Percentiles rank a stretch among this genome's conserved stretches.
Evolutionary conservation across 345 rosid species (phyloP).

Genomic region (Balakata baccata): DNA sequence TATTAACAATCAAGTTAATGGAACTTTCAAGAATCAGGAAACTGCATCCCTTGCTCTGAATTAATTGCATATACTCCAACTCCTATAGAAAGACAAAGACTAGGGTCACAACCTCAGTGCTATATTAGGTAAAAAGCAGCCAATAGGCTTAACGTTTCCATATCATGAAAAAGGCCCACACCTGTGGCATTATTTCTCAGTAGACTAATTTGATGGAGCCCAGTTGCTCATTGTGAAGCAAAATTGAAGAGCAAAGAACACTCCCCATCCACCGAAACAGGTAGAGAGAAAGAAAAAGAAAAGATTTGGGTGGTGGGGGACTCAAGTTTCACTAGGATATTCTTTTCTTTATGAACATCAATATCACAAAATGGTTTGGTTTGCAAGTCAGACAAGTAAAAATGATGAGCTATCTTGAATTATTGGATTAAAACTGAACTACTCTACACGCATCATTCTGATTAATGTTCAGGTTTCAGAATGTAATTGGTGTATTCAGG

Average conservation of each 20-base stretch:
- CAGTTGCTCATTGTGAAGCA: neutral
- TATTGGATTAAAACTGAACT: no score
- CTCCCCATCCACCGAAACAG: neutral
- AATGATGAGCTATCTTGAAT: neutral
- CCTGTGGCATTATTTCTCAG: neutral
- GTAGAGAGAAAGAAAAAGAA: neutral
- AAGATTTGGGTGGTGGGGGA: neutral
- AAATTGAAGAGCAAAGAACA: neutral
- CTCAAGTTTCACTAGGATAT: no score
- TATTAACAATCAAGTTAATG: neutral
- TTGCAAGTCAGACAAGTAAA: no score
- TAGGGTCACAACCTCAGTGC: neutral
- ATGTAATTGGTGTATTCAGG: neutral
- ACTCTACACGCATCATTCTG: neutral
- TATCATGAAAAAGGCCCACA: neutral
- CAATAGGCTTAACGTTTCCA: neutral
- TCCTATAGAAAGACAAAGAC: neutral
- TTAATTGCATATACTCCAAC: neutral
- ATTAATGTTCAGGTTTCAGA: neutral
- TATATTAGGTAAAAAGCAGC: neutral
- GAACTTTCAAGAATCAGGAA: neutral
- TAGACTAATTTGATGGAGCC: neutral
- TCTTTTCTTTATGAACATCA: no score
- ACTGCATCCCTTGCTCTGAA: neutral
- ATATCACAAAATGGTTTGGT: no score